These are phyloP conservation scores for Pistacia integerrima DNA, from an alignment of 345 rosid species.

Conservation along the genomic window DNA sequence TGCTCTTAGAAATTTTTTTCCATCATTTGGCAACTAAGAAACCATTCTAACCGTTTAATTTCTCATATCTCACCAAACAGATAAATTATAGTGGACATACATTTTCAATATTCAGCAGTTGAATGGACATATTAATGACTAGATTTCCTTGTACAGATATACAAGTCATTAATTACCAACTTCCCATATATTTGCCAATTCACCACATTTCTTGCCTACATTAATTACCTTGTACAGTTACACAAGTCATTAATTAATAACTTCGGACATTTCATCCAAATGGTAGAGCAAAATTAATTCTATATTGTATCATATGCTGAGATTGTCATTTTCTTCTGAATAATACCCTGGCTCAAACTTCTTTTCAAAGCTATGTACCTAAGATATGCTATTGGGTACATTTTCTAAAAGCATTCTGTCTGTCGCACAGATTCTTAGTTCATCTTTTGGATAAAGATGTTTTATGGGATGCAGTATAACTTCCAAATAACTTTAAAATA, in stretches of 20 bases:
- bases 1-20: neutral
- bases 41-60: neutral
- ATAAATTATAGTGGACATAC: neutral
- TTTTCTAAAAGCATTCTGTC: neutral
- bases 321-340: neutral
- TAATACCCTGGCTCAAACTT: neutral
- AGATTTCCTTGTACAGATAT: neutral
- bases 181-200: neutral
- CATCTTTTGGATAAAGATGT: neutral
- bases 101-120: neutral
- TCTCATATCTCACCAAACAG: neutral
- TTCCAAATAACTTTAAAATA: neutral
- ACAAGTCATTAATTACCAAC: neutral
- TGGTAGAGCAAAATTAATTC: neutral
- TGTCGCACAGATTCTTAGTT: neutral
- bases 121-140: neutral
- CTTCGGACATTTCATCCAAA: neutral
- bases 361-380: neutral
- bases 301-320: neutral
- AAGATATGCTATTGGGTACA: neutral
- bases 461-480: neutral
- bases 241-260: neutral
- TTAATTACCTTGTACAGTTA: too few species aligned
- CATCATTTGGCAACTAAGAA: neutral
- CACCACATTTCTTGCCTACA: neutral